Conservation (phyloP, 2,329 filamentous ascomycete species). For the Colletotrichum incanum region DNA sequence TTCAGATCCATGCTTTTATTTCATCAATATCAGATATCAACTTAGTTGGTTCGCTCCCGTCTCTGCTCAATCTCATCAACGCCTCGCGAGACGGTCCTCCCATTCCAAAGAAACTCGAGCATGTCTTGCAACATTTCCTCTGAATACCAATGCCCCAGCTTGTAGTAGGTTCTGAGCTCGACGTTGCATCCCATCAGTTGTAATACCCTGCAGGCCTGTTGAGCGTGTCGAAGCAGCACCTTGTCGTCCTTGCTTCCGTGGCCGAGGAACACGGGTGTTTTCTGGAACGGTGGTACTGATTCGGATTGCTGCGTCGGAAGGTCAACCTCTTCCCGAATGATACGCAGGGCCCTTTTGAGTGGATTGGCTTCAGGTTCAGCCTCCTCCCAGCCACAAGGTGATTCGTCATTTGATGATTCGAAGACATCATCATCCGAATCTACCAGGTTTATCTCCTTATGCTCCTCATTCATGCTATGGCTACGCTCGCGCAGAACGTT, state of each 20-base stretch:
- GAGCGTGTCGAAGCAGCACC: slow-evolving; percentile 56
- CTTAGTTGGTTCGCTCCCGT: not conserved
- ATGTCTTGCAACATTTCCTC: slow-evolving; percentile 58
- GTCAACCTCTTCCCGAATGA: slow-evolving; percentile 24
- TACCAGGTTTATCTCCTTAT: not conserved
- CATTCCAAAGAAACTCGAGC: slow-evolving; percentile 49
- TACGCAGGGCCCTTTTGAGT: not conserved
- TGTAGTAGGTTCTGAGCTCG: slow-evolving; percentile 57
- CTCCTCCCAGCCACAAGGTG: not conserved
- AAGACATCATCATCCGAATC: not conserved
- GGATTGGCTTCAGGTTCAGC: not conserved
- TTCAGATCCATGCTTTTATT: too few relatives aligned
- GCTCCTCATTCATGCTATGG: not conserved
- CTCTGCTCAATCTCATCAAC: not conserved
- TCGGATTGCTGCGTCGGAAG: slow-evolving; percentile 18
- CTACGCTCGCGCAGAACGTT: slow-evolving; percentile 18
- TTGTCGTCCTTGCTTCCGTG: slow-evolving; percentile 61
- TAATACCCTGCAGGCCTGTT: slow-evolving; percentile 54
- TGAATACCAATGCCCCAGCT: slow-evolving; percentile 63
- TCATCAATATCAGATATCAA: not conserved
- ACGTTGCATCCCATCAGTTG: slow-evolving; percentile 53
- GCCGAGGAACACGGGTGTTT: slow-evolving; percentile 61
- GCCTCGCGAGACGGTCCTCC: too few relatives aligned
- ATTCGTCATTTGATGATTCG: not conserved
- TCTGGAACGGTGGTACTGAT: slow-evolving; percentile 39